These are phyloP conservation scores for Martiniozyma abietophila DNA, from an alignment of 805 yeast genomes.

Conservation along the genomic window DNA sequence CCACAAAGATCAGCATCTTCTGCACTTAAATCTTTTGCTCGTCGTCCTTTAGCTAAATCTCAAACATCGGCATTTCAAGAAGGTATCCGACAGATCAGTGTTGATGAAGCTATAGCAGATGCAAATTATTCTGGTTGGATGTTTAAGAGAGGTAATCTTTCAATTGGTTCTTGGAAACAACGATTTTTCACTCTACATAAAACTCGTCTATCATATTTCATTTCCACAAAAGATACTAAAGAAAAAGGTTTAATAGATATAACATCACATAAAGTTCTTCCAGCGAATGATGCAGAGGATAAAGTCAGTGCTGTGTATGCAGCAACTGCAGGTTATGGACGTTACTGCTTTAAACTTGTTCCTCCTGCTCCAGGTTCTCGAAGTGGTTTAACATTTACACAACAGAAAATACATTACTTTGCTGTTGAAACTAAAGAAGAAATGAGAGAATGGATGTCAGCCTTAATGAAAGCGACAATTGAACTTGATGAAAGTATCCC, in stretches of 20 bases:
- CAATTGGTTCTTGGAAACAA: slow-evolving; percentile 87
- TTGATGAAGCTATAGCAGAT: slow-evolving; percentile 65
- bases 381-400: slow-evolving; percentile 92
- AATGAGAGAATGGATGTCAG: slow-evolving; percentile 92
- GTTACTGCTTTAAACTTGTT: slow-evolving; percentile 81
- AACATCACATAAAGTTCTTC: slow-evolving; percentile 86
- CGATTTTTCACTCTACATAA: slow-evolving; percentile 84
- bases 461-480: slow-evolving; percentile 90
- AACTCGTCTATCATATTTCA: slow-evolving; percentile 83
- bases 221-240: slow-evolving; percentile 63
- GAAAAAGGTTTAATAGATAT: slow-evolving; percentile 94
- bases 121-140: slow-evolving; percentile 90
- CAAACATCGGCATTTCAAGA: slow-evolving; percentile 78
- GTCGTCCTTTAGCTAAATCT: slow-evolving; percentile 35
- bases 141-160: slow-evolving; percentile 80
- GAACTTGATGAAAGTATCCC: slow-evolving; percentile 92
- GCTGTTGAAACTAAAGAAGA: slow-evolving; percentile 90
- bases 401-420: slow-evolving; percentile 91
- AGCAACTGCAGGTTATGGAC: slow-evolving; percentile 89
- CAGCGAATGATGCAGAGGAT: slow-evolving; percentile 71
- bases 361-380: slow-evolving; percentile 98
- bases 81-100: slow-evolving; percentile 70
- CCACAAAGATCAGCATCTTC: slow-evolving; percentile 33
- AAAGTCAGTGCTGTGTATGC: slow-evolving; percentile 76
- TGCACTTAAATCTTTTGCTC: slow-evolving; percentile 33